Evolutionary conservation across 805 yeast species (phyloP), one percentile per base, ranked within the genome.

Genomic region (Zygoascus flipseniorum): DNA sequence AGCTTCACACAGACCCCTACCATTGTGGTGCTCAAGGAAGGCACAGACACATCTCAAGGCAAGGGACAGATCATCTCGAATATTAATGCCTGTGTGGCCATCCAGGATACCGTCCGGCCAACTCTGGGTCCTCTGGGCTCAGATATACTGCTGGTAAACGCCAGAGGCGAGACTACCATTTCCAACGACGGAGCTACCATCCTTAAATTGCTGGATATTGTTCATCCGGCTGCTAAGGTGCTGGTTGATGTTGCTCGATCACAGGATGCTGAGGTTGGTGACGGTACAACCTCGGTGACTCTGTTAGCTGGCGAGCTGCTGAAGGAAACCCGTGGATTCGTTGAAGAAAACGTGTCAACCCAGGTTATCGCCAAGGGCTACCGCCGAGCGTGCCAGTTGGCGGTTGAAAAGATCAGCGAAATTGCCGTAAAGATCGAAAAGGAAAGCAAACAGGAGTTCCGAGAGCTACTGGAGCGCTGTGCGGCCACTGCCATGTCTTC

Each of bases 141-240:
- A 35, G 99, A 93, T 71, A 90, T 92, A 59, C 75, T 93, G 66
- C 83, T 93, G 64, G 97, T 92, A 43, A 82, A 83, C 45, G 78
- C 84, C 16, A 81, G 79, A 63, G 96, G 95, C 52, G 83, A 80
- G 62, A 88, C 98, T 48, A 93, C 98, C 20, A 90, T 93, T 60
- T 92, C 99, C 44, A 93, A 93, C 69, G 99, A 93, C 68, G 99
- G 99, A 60, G 99, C 99, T 43, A 93, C 99, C 1, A 92, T 93
- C 62, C 75, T 93, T 68, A 88, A 85, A 67, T 76, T 93, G 54
- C 73, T 93, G 60, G 99, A 93, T 65, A 95, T 93, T 53, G 97
- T 93, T 26, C 99, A 93, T 65, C 99, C 99, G 9, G 98, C 98
- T 14, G 99, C 99, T 23, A 88, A 88, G 64, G 92, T 92, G 53